Conservation (phyloP, 2,329 filamentous ascomycete genomes). For the Hypoxylon sp. region DNA sequence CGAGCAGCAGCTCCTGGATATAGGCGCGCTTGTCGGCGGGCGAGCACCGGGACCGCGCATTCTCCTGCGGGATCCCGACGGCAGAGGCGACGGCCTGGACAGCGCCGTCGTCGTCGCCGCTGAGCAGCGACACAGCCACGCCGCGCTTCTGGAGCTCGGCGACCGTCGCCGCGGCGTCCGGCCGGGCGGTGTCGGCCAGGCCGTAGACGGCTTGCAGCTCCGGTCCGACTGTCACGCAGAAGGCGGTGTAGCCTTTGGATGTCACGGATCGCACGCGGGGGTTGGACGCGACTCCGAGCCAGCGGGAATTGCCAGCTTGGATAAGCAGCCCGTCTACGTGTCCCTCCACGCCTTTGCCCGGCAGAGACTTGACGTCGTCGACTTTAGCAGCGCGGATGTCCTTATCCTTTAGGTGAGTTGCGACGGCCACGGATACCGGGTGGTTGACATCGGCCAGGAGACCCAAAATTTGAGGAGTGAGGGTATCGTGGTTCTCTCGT, state of each 20-base stretch:
- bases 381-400: constrained; percentile 37
- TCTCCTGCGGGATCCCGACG: constrained; percentile 50
- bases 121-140: constrained; percentile 58
- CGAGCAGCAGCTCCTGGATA: constrained; percentile 52
- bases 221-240: constrained; percentile 55
- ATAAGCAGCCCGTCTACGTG: constrained; percentile 42
- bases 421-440: constrained; percentile 58
- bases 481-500: background rate
- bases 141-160: constrained; percentile 47
- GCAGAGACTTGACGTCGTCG: constrained; percentile 47
- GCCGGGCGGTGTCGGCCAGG: constrained; percentile 56
- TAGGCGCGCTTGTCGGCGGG: constrained; percentile 58
- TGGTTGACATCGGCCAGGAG: constrained; percentile 58
- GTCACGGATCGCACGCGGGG: constrained; percentile 48
- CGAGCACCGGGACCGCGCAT: constrained; percentile 53
- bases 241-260: constrained; percentile 51
- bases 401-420: constrained; percentile 42
- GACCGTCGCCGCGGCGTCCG: constrained; percentile 51
- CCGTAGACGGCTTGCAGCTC: constrained; percentile 52
- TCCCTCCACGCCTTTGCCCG: constrained; percentile 58
- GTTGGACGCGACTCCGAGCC: constrained; percentile 51
- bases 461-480: constrained; percentile 41
- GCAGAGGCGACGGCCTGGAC: constrained; percentile 52
- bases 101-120: constrained; percentile 61
- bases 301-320: constrained; percentile 59